Percentiles rank a stretch among this genome's conserved stretches.
Evolutionary conservation across 805 yeast species (phyloP).

Genomic region (Schizosaccharomyces octosporus): DNA sequence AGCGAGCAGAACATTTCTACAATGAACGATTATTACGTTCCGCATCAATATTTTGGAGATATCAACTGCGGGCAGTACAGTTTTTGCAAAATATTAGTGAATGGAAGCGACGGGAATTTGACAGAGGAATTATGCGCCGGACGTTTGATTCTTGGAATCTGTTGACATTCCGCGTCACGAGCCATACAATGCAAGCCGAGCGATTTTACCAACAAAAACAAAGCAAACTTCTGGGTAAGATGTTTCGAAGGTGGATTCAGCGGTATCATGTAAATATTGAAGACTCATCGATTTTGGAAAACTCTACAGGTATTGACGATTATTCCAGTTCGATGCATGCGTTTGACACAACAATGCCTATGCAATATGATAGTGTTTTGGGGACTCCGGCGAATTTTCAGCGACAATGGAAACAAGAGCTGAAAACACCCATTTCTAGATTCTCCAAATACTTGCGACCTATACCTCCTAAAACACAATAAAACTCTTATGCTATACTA

Average conservation of each 20-base stretch:
- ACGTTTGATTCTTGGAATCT: background rate
- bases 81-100: background rate
- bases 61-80: background rate
- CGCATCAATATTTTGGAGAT: background rate
- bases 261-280: background rate
- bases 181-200: background rate
- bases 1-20: background rate
- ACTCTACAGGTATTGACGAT: background rate
- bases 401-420: background rate
- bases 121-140: background rate
- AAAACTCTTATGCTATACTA: background rate
- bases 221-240: background rate
- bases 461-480: background rate
- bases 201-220: background rate
- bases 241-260: background rate
- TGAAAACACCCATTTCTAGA: background rate
- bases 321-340: background rate
- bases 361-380: background rate
- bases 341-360: background rate
- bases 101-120: background rate
- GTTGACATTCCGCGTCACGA: background rate
- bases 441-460: background rate
- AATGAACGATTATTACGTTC: background rate
- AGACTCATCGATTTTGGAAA: background rate
- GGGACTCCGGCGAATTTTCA: background rate